phyloP scores from a whole-genome alignment of 2,329 filamentous ascomycete genomes.

The Bipolaris oryzae region DNA sequence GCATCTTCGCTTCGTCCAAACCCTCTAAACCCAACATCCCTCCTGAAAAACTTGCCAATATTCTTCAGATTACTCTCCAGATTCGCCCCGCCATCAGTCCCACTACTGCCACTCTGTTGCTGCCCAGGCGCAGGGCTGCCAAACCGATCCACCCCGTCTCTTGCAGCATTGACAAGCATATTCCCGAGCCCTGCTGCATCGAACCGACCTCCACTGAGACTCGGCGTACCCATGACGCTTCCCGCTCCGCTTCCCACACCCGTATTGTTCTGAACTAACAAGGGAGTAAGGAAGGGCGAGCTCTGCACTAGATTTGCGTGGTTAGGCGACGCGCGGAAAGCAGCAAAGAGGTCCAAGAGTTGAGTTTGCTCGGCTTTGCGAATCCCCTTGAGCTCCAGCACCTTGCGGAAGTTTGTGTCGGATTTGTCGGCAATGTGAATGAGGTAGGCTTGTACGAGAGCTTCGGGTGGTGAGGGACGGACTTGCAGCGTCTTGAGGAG shows the following conservation, averaged over 20 bases:
- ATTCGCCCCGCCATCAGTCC: conserved; percentile 59
- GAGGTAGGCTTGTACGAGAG: conserved; percentile 93
- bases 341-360: conserved; percentile 88
- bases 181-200: conserved; percentile 84
- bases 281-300: conserved; percentile 45
- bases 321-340: conserved; percentile 71
- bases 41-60: conserved; percentile 93
- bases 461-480: conserved; percentile 86
- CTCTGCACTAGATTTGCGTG: conserved; percentile 66
- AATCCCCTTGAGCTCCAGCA: conserved; percentile 94
- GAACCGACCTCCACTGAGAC: conserved; percentile 60
- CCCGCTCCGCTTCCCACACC: conserved; percentile 48
- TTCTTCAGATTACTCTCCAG: conserved; percentile 95
- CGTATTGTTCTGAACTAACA: conserved; percentile 39
- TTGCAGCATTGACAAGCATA: conserved; percentile 83
- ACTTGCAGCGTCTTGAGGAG: conserved; percentile 97
- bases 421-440: conserved; percentile 95
- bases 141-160: conserved; percentile 81
- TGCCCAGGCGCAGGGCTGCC: conserved; percentile 58
- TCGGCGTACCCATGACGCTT: conserved; percentile 48
- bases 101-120: conserved; percentile 37
- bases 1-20: conserved; percentile 45
- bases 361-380: conserved; percentile 78
- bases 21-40: conserved; percentile 68
- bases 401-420: conserved; percentile 93